Evolutionary conservation across 371 early-diverging fungal species (phyloP).

Genomic region (Blakeslea trispora): DNA sequence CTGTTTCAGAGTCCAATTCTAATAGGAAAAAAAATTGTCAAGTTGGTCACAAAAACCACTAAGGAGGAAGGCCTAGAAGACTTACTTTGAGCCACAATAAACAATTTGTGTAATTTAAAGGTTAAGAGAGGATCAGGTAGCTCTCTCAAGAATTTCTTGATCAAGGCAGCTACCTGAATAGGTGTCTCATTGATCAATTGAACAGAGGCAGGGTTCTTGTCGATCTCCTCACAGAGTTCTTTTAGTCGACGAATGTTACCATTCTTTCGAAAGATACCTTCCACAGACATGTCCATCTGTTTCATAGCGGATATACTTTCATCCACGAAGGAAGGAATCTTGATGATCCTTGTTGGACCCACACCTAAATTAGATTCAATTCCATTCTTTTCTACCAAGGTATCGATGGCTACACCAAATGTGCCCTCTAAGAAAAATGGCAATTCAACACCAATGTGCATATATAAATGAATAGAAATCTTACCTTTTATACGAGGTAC

Average conservation of each 20-base stretch:
- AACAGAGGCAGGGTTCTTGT: constrained; percentile 68
- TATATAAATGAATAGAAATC: background rate
- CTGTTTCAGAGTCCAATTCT: too few relatives aligned
- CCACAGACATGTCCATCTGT: constrained; percentile 79
- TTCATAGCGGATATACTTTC: constrained; percentile 75
- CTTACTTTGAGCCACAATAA: too few relatives aligned
- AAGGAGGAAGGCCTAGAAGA: too few relatives aligned
- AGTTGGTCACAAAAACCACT: too few relatives aligned
- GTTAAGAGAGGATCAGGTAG: constrained; percentile 94
- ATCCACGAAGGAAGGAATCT: constrained; percentile 88
- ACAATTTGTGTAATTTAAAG: constrained; percentile 78
- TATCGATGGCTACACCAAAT: constrained; percentile 91
- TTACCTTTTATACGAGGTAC: constrained; percentile 62
- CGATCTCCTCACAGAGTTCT: constrained; percentile 76
- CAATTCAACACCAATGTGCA: too few relatives aligned
- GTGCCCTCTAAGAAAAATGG: constrained; percentile 60
- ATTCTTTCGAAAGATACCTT: constrained; percentile 96
- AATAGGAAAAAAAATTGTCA: too few relatives aligned
- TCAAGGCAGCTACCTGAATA: constrained; percentile 92
- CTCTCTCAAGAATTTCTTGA: constrained; percentile 91
- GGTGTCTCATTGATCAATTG: too few relatives aligned
- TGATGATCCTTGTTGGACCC: constrained; percentile 68
- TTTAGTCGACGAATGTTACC: constrained; percentile 91
- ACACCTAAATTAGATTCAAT: constrained; percentile 82
- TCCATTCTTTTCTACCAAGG: constrained; percentile 81